Base-by-base conservation (phyloP, 805 yeast genomes). In the Yamadazyma endophytica region DNA sequence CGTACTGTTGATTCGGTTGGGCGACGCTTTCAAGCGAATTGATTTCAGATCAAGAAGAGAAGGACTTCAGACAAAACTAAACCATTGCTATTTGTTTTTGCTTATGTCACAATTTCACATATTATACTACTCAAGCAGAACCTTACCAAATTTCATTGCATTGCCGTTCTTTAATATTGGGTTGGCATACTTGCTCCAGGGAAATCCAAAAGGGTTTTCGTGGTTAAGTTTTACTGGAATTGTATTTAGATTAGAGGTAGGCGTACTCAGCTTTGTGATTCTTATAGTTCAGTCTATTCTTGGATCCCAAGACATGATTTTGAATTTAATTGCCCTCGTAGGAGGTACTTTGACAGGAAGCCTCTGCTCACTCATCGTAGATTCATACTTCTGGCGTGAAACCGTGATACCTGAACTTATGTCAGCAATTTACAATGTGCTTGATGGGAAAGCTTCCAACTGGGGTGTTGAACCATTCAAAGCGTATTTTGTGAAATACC, bases 401-500 rank as follows among this genome's bases (percentile, higher is more conserved):
- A 38, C 29, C 14, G 56, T 74, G n/a, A 54, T 84, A 19, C 97
- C 97, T 1, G 97, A 89, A 54, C 32, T 85, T 2, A 71, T 70
- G 29, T 75, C 90, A 0, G 79, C 89, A 47, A 30, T 75, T 9
- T 89, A 75, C 61, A 90, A 90, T 54, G 82, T 85, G 2, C 36
- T 88, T n/a, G 54, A 73, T 7, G 95, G 95, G 2, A 75, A 83
- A 24, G 68, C 95, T 1, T 54, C 72, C 2, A 66, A 76, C 11
- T 90, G 97, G 97, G 97, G 97, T 0, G 70, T 69, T 1, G 89
- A 84, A 52, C 95, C 97, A 4, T 72, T 69, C 45, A 39, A 56
- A 21, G 73, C 84, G 1, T 90, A 90, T 56, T 79, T 87, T 45
- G 54, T 70, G 2, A 67, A 64, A 29, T 74, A 77, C 43, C 45